Evolutionary conservation across 2,329 filamentous ascomycete species (phyloP), one percentile per base, ranked within the genome.

Genomic region (Geosmithia putterillii): DNA sequence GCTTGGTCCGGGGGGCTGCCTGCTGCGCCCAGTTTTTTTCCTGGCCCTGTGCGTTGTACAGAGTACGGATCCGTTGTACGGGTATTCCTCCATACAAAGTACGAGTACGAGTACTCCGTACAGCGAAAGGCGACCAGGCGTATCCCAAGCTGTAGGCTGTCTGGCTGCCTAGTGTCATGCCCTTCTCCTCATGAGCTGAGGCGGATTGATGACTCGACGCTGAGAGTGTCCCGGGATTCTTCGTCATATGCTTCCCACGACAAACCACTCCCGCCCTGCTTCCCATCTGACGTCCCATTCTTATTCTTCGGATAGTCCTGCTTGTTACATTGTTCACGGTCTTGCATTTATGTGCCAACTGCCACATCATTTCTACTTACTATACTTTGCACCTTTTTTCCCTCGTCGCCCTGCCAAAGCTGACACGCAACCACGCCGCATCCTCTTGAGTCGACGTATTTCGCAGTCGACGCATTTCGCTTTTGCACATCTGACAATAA

Each of bases 261-360:
- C 42, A 44, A 42, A 35, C 40, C 35, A 42, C 40, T 23, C 36
- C 38, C 32, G 39, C 38, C 25, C 39, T 32, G 17, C 34, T 36
- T 4, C 40, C 25, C 45, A 42, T 42, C 45, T 46, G 45, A 46
- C 45, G 42, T 41, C 40, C 22, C n/a, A n/a, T n/a, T n/a, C n/a
- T 17, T 7, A 22, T 34, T 10, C 23, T 34, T 39, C 21, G 19
- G 19, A 20, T 25, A 39, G 35, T 23, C 35, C 42, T 43, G 20
- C 7, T 23, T 21, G 21, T 38, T 15, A 14, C 20, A 15, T 14
- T 25, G n/a, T 20, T 40, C 6, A 19, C 38, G 17, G 15, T 36
- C 20, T 8, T 25, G 28, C 32, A 41, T 41, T 41, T 40, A 18
- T 41, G 34, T 32, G 28, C 28, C 28, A 32, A 32, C 28, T 32